These are phyloP conservation scores for Selaginella moellendorffii DNA, from an alignment of 75 land plant genomes.

Conservation along the genomic window DNA sequence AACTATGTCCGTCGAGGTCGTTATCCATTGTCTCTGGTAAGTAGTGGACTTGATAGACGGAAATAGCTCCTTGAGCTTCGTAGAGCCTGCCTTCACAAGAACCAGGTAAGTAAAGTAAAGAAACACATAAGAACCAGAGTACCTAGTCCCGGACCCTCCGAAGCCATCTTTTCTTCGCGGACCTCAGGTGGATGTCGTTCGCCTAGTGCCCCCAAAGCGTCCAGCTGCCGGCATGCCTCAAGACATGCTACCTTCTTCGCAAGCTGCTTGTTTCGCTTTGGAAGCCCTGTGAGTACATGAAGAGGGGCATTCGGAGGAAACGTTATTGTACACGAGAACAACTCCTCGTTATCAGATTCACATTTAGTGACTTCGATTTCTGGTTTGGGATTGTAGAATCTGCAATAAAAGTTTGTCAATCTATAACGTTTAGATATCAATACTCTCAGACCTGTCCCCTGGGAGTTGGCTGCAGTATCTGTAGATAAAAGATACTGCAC, in stretches of 20 bases:
- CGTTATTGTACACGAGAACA: slow-evolving; percentile 38
- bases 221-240: slow-evolving; percentile 73
- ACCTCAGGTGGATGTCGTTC: slow-evolving; percentile 49
- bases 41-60: slow-evolving; percentile 22
- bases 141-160: neutral
- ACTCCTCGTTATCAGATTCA: slow-evolving; percentile 6
- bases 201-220: slow-evolving; percentile 55
- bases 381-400: slow-evolving; percentile 67
- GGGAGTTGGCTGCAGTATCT: slow-evolving; percentile 64
- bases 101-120: neutral
- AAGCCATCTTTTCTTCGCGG: slow-evolving; percentile 20
- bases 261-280: slow-evolving; percentile 14
- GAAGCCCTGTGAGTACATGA: slow-evolving; percentile 41
- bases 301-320: slow-evolving; percentile 79
- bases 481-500: slow-evolving; percentile 45
- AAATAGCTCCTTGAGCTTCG: slow-evolving; percentile 81
- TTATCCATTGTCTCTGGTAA: slow-evolving; percentile 57
- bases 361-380: slow-evolving; percentile 18
- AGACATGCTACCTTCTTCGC: slow-evolving; percentile 78
- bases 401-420: too few species aligned
- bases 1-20: slow-evolving; percentile 10
- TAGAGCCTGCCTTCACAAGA: slow-evolving; percentile 66
- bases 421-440: neutral
- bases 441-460: slow-evolving; percentile 41
- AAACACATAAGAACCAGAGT: too few species aligned